Base-by-base conservation (phyloP, 2,329 filamentous ascomycete genomes). In the Cadophora sp. region DNA sequence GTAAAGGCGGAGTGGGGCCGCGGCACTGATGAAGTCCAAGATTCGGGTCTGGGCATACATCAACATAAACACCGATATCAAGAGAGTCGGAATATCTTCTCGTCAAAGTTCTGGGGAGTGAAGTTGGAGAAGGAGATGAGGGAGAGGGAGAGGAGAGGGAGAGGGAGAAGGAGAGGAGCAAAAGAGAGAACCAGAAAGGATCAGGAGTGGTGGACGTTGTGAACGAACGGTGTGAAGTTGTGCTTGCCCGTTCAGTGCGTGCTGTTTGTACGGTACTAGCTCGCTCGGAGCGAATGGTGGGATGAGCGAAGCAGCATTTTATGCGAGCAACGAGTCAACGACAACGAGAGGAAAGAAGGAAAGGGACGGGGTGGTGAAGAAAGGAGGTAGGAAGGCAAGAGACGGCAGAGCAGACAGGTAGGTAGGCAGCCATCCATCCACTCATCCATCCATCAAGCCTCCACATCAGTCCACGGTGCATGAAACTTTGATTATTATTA, bases 201-300 rank as follows among this genome's bases (percentile, higher is more conserved):
- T 37, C 7, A 4, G 24, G 11, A 53, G 9, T 24, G n/a, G 51
- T 7, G 53, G 19, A 16, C 7, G 27, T 12, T 43, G 40, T 43
- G 40, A 19, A 56, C 27, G 40, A 19, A 56, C 27, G 27, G 53
- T 56, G 53, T 58, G 53, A n/a, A 58, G 55, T 58, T 56, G 53
- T 56, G 55, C 34, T 26, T 53, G 50, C 50, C 12, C 12, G 50
- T 19, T 16, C 37, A 12, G 37, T 12, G 37, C 8, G 37, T 12
- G 37, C 8, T 40, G 40, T 16, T 16, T 14, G 40, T 43, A 16
- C 8, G 3, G 12, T 19, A 56, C 29, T 56, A 34, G 27, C 53
- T 56, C 8, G 53, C 48, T 4, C 1, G 48, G 22, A 27, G 22
- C n/a, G 22, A 51, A 19, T 16, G 26, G 26, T 53, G 50, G 34